A percentile compares a stretch with the other conserved stretches of the same genome.
These are phyloP conservation scores for Bathelium albidoporum DNA, from an alignment of 495 filamentous ascomycete genomes.

Conservation along the genomic window DNA sequence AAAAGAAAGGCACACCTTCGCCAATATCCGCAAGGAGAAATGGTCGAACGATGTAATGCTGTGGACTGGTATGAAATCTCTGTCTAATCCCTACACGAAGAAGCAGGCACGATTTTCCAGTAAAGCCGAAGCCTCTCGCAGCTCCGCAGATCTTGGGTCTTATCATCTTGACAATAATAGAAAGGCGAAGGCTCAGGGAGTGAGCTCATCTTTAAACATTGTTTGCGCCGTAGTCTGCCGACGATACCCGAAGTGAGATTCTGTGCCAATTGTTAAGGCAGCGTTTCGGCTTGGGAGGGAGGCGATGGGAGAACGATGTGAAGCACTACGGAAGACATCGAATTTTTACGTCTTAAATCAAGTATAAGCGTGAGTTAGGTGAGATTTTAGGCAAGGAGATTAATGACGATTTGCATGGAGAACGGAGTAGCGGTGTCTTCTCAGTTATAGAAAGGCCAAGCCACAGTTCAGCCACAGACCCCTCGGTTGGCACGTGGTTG, in stretches of 20 bases:
- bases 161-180: background rate
- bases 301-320: background rate
- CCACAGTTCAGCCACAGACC: background rate
- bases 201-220: background rate
- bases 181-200: constrained; percentile 35
- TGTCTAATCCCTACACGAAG: constrained; percentile 2
- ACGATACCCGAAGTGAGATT: background rate
- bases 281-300: background rate
- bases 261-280: background rate
- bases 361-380: too few species aligned
- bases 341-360: too few species aligned
- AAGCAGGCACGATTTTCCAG: constrained; percentile 28
- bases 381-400: background rate
- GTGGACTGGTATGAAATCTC: constrained; percentile 51
- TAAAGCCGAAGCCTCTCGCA: constrained; percentile 39
- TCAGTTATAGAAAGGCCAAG: too few species aligned
- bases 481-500: too few species aligned
- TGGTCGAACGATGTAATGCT: constrained; percentile 59
- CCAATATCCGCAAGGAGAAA: constrained; percentile 93
- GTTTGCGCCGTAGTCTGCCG: background rate
- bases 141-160: background rate
- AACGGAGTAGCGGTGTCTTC: too few species aligned
- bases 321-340: too few species aligned
- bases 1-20: constrained; percentile 53
- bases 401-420: too few species aligned